Percentiles rank a stretch among this genome's conserved stretches.
Conservation (phyloP, 2,329 filamentous ascomycete genomes). For the Trichoderma sp. region DNA sequence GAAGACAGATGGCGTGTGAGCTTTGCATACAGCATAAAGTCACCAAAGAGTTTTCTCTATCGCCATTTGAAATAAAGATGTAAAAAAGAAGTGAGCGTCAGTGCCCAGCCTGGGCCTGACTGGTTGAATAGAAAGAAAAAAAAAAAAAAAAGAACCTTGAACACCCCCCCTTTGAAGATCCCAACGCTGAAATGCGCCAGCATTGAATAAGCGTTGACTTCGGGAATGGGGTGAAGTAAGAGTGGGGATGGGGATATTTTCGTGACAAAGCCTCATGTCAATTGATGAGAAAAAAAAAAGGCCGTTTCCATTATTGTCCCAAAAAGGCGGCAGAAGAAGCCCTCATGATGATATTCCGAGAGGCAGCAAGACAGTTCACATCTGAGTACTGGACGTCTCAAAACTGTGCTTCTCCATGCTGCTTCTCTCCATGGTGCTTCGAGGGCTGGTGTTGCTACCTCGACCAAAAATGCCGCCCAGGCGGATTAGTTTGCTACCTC, state of each 20-base stretch:
- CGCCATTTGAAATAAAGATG: slow-evolving; percentile 16
- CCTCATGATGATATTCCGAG: too few species aligned
- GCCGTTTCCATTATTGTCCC: not conserved
- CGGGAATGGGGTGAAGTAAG: not conserved
- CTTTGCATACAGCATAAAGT: not conserved
- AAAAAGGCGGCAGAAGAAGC: not conserved
- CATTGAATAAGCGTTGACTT: not conserved
- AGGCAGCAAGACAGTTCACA: slow-evolving; percentile 29
- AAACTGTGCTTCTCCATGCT: slow-evolving; percentile 55
- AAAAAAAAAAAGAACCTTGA: slow-evolving; percentile 6
- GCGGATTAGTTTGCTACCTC: slow-evolving; percentile 57
- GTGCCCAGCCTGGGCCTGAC: slow-evolving; percentile 16
- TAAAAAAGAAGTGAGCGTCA: slow-evolving; percentile 16
- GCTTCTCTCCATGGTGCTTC: slow-evolving; percentile 57
- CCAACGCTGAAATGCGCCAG: slow-evolving; percentile 1
- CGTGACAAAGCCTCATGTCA: not conserved
- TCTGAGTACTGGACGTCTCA: slow-evolving; percentile 42
- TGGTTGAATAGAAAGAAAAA: slow-evolving; percentile 25
- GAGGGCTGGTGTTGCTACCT: slow-evolving; percentile 54
- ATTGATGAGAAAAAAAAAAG: not conserved
- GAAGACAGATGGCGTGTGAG: slow-evolving; percentile 29
- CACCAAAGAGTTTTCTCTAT: not conserved
- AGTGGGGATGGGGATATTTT: slow-evolving; percentile 4
- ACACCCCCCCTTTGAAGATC: not conserved
- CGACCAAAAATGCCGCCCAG: slow-evolving; percentile 63